Base-by-base conservation (phyloP, 768 basidiomycete genomes). In the Vararia minispora region DNA sequence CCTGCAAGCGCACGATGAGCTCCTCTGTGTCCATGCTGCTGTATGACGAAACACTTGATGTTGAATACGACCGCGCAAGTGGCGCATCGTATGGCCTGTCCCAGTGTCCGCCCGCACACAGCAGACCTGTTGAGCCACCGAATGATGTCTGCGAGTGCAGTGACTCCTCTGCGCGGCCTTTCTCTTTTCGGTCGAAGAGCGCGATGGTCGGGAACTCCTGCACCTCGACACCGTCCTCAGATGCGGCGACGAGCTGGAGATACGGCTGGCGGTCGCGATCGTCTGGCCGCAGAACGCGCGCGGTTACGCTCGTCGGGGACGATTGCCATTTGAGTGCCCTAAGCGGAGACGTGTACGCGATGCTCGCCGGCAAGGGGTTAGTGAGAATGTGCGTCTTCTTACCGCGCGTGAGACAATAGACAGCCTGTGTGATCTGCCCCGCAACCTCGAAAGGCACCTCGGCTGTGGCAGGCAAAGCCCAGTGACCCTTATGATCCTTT, bases 161-260 rank as follows among this genome's bases (percentile, higher is more conserved):
- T 2, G 66, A 59, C 12, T 79, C 72, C 16, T 68, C 72, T 2
- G 56, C 55, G 6, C 55, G 53, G 11, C 64, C 65, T 54, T 76
- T 71, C 23, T 68, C 66, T 53, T 72, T 69, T 22, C 29, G 34
- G 37, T 48, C 41, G 12, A 53, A 45, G 31, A 84, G 54, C 39
- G 68, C 66, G 8, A 69, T 55, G 9, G 85, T 55, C 1, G 71
- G 57, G 22, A 79, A 53, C 56, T 90, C 87, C 44, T 80, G 76
- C 3, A 77, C 70, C 52, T 90, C 86, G 12, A 90, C 47, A 9
- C 85, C 85, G 40, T 74, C 68, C 37, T 79, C 77, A 17, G 76
- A 67, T 36, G 88, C 72, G 13, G 73, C 77, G 32, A 82, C 61
- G 25, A 87, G 55, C 52, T 90, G 87, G 31, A 90, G 57, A 48